Conservation (phyloP, 1,139 yeast genomes). For the Scheffersomyces titani region DNA sequence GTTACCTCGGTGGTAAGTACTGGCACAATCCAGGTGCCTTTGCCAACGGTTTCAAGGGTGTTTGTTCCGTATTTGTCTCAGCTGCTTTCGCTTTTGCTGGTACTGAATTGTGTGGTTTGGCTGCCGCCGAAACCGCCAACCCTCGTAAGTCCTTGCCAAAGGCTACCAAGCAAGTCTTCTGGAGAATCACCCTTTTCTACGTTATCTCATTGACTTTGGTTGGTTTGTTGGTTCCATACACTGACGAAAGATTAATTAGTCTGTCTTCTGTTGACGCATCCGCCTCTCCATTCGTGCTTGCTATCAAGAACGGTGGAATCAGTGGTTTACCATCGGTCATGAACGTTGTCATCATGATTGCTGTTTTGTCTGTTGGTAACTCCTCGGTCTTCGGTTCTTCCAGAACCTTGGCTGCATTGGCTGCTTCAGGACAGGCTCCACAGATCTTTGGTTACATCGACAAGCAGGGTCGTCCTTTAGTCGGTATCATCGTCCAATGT, state of each 20-base stretch:
- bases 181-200: slow-evolving; percentile 70
- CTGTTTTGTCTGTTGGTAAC: slow-evolving; percentile 28
- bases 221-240: slow-evolving; percentile 69
- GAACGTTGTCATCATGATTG: slow-evolving; percentile 26
- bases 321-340: slow-evolving; percentile 26
- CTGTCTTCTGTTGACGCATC: slow-evolving; percentile 52
- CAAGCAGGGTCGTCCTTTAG: slow-evolving; percentile 71
- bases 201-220: slow-evolving; percentile 58
- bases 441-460: slow-evolving; percentile 71
- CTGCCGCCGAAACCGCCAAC: slow-evolving; percentile 44
- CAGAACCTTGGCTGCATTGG: slow-evolving; percentile 78
- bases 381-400: slow-evolving; percentile 70
- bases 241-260: slow-evolving; percentile 50
- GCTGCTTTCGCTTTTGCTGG: slow-evolving; percentile 47
- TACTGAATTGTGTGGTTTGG: slow-evolving; percentile 51
- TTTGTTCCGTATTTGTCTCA: slow-evolving; percentile 42
- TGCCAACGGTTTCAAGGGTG: slow-evolving; percentile 45
- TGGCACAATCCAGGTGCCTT: slow-evolving; percentile 48
- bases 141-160: slow-evolving; percentile 62
- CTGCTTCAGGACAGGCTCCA: slow-evolving; percentile 84
- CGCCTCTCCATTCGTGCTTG: slow-evolving; percentile 75
- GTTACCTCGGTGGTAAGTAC: slow-evolving; percentile 48
- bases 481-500: slow-evolving; percentile 59
- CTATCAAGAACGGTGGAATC: slow-evolving; percentile 25
- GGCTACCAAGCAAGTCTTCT: slow-evolving; percentile 72